phyloP scores from a whole-genome alignment of 2,329 filamentous ascomycete species.

The Beauveria medogensis region DNA sequence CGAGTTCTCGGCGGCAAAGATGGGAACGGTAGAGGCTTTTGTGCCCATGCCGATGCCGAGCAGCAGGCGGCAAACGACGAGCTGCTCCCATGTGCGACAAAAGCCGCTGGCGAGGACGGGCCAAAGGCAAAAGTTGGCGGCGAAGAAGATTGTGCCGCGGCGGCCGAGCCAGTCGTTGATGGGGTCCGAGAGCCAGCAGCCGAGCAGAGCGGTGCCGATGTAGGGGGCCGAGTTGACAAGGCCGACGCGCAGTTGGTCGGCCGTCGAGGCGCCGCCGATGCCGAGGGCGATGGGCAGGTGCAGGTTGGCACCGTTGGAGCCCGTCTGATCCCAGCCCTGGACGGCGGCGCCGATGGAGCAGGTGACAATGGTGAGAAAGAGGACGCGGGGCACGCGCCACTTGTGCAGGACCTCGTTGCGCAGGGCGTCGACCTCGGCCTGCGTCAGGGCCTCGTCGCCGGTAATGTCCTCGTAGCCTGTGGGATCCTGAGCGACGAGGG shows the following conservation, averaged over 20 bases:
- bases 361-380: slow-evolving; percentile 59
- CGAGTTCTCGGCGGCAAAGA: slow-evolving; percentile 68
- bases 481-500: slow-evolving; percentile 66
- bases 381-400: slow-evolving; percentile 53
- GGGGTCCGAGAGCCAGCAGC: slow-evolving; percentile 61
- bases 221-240: slow-evolving; percentile 55
- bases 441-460: slow-evolving; percentile 47
- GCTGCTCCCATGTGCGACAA: slow-evolving; percentile 62
- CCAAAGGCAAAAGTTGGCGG: slow-evolving; percentile 64
- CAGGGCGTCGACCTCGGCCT: slow-evolving; percentile 52
- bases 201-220: slow-evolving; percentile 39
- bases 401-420: slow-evolving; percentile 57
- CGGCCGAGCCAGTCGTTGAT: slow-evolving; percentile 40
- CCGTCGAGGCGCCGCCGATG: slow-evolving; percentile 26
- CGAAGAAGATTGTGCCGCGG: slow-evolving; percentile 57
- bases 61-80: slow-evolving; percentile 62
- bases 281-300: slow-evolving; percentile 49
- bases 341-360: slow-evolving; percentile 65
- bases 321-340: slow-evolving; percentile 62
- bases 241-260: slow-evolving; percentile 48
- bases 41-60: slow-evolving; percentile 72
- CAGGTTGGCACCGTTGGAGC: slow-evolving; percentile 55
- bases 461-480: slow-evolving; percentile 50
- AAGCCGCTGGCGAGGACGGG: slow-evolving; percentile 65
- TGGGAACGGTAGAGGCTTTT: slow-evolving; percentile 64